These are phyloP conservation scores for Pseudomonodictys pantanalensis DNA, from an alignment of 495 filamentous ascomycete species.

Conservation along the genomic window DNA sequence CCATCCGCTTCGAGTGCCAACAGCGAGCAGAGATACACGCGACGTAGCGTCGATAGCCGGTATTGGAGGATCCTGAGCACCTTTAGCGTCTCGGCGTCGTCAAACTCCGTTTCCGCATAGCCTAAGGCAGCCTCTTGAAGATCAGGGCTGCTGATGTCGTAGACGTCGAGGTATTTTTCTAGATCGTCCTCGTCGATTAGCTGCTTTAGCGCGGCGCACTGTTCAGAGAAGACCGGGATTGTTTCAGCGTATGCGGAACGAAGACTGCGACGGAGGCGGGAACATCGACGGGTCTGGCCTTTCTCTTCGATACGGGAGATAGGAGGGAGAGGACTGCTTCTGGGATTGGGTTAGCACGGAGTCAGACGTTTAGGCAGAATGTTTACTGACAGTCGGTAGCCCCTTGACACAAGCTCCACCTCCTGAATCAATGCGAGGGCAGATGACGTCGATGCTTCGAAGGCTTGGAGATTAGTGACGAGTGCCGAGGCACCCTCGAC, in stretches of 20 bases:
- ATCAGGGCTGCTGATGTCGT: slow-evolving; percentile 80
- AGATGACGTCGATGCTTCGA: slow-evolving; percentile 75
- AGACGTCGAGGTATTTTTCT: slow-evolving; percentile 88
- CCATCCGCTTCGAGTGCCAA: slow-evolving; percentile 86
- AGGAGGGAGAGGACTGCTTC: slow-evolving; percentile 76
- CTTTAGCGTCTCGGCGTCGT: slow-evolving; percentile 76
- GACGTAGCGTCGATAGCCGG: slow-evolving; percentile 73
- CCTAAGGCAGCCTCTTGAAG: slow-evolving; percentile 63
- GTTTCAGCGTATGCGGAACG: slow-evolving; percentile 64
- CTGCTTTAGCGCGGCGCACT: slow-evolving; percentile 62
- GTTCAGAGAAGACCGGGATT: slow-evolving; percentile 66
- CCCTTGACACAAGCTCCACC: slow-evolving; percentile 90
- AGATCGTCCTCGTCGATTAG: slow-evolving; percentile 75
- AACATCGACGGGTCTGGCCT: slow-evolving; percentile 71
- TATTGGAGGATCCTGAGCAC: slow-evolving; percentile 74
- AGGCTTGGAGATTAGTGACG: slow-evolving; percentile 72
- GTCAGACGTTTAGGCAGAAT: slow-evolving; percentile 2
- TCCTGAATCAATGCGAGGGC: slow-evolving; percentile 89
- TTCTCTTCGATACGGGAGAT: slow-evolving; percentile 75
- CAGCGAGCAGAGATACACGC: slow-evolving; percentile 80
- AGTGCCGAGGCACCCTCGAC: slow-evolving; percentile 71
- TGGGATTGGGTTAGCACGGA: slow-evolving; percentile 14
- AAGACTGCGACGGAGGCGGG: slow-evolving; percentile 70
- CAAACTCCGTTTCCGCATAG: slow-evolving; percentile 58
- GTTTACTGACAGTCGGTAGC: slow-evolving; percentile 76